Base-by-base conservation (phyloP, 805 yeast genomes). In the Blastobotrys muscicola region DNA sequence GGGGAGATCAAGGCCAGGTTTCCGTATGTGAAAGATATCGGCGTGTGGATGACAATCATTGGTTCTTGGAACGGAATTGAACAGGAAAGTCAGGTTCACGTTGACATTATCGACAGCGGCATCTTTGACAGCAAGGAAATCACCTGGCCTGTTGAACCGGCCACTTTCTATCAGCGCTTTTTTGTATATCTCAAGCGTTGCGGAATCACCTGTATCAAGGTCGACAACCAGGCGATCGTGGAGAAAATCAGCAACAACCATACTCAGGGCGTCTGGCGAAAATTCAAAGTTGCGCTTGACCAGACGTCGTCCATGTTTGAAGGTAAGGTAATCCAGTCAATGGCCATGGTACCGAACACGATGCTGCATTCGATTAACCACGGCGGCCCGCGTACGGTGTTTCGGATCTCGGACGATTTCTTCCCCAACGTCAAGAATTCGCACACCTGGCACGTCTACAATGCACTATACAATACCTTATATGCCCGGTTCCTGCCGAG, bases 31-130 rank as follows among this genome's bases (percentile, higher is more conserved):
- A 42, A 40, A 35, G 56, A 56, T 20, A 55, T 60, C 16, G 58
- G 57, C 6, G 62, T 60, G n/a, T 58, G 63, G 62, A 57, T 59
- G 26, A 58, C 62, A 2, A 36, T 60, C 8, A 43, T 48, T 12
- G 64, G 64, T 3, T 58, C 55, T 35, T 59, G 62, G 61, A 47
- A 56, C 39, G 64, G 63, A 1, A 44, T 60, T 15, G 47, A 39
- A 5, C 52, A 50, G 2, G 50, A 50, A 4, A 47, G 59, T 8
- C 48, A 45, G 30, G 33, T 59, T 20, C 60, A 52, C 23, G 26
- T 20, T 20, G 26, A 20, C 6, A 20, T 20, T 20, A 20, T 20
- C 26, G 26, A 20, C 26, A 20, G 26, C 6, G 26, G 26, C 4
- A 20, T 20, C 26, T 20, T 48, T 26, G 43, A 45, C 33, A 13